Conservation (phyloP, 1,139 yeast species). For the Tardiomyces depauwii region DNA sequence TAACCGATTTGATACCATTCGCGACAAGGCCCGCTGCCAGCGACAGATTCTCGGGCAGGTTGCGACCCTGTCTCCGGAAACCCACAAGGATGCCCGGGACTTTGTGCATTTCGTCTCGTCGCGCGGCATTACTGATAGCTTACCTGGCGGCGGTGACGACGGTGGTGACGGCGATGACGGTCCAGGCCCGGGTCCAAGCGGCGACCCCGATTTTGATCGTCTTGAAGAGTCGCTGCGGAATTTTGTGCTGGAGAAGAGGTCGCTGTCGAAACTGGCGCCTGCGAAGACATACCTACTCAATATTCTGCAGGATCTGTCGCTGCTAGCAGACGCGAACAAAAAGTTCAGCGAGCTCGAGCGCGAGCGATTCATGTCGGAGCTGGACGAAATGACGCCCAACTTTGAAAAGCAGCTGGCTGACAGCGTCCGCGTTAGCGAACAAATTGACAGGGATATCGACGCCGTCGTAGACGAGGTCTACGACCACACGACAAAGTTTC, state of each 20-base stretch:
- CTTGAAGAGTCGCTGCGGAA: conserved; percentile 77
- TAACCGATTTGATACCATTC: conserved; percentile 78
- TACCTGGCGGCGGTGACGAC: conserved; percentile 27
- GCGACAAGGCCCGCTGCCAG: conserved; percentile 69
- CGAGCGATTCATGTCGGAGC: conserved; percentile 29
- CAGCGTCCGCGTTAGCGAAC: conserved; percentile 45
- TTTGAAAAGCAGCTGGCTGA: conserved; percentile 44
- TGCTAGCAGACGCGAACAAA: conserved; percentile 51
- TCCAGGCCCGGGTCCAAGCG: conserved; percentile 8
- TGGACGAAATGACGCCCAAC: conserved; percentile 42
- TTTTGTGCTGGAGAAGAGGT: conserved; percentile 80
- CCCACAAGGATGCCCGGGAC: conserved; percentile 74
- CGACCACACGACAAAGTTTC: conserved; percentile 44
- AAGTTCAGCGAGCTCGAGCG: conserved; percentile 37
- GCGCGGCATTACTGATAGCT: conserved; percentile 25
- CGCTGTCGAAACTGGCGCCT: conserved; percentile 81
- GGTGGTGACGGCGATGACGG: conserved; percentile 18
- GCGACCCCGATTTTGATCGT: conserved; percentile 63
- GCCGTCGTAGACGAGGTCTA: conserved; percentile 47
- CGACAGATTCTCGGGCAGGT: conserved; percentile 75
- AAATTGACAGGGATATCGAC: conserved; percentile 56
- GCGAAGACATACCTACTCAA: conserved; percentile 77
- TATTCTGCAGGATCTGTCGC: conserved; percentile 52
- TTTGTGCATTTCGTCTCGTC: conserved; percentile 94
- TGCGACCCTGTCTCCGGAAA: conserved; percentile 79